These are phyloP conservation scores for Brasenia schreberi DNA, from an alignment of 164 flowering plant genomes.

Conservation along the genomic window DNA sequence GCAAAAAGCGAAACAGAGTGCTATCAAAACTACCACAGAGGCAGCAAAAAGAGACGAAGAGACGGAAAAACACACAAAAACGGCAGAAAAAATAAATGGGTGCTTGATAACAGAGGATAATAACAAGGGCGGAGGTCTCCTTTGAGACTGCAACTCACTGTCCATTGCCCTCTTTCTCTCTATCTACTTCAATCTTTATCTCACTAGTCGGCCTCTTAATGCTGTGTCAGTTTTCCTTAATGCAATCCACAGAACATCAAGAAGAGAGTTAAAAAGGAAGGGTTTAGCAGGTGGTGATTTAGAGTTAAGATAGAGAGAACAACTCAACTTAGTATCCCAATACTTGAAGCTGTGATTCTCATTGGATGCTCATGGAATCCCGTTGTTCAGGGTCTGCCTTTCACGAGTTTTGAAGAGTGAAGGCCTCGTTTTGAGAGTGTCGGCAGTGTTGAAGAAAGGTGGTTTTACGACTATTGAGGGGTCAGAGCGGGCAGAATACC, in stretches of 20 bases:
- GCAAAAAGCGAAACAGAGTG: slow-evolving; percentile 18
- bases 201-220: neutral
- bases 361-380: neutral
- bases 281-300: neutral
- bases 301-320: neutral
- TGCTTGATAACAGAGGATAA: slow-evolving; percentile 3
- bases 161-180: neutral
- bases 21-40: slow-evolving; percentile 26
- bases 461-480: neutral
- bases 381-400: neutral
- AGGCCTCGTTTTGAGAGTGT: neutral
- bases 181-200: neutral
- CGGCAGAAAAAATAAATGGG: slow-evolving; percentile 3
- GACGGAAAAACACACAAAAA: slow-evolving; percentile 12
- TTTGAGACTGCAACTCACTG: neutral
- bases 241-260: neutral
- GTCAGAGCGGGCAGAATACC: neutral
- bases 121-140: neutral
- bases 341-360: neutral
- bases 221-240: neutral
- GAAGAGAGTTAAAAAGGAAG: neutral
- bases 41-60: slow-evolving; percentile 19
- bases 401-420: neutral
- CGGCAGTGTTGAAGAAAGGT: neutral
- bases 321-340: neutral